These are phyloP conservation scores for Pseudogymnoascus sp. DNA, from an alignment of 2,329 filamentous ascomycete species.

Conservation along the genomic window DNA sequence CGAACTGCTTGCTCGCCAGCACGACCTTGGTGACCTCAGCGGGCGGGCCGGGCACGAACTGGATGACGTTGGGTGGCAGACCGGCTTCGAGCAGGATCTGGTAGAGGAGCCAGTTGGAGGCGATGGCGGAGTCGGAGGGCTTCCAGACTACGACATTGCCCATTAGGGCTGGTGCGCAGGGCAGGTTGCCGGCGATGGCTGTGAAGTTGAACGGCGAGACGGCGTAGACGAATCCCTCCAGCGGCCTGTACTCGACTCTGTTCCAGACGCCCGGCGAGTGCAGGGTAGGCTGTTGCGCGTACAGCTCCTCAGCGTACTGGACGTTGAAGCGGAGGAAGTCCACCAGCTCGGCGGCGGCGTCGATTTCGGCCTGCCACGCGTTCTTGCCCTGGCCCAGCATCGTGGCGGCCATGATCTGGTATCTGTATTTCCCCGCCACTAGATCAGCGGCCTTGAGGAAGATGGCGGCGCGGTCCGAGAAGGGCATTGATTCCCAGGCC, in stretches of 20 bases:
- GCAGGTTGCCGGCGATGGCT: conserved; percentile 82
- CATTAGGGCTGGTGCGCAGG: conserved; percentile 74
- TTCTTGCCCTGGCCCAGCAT: conserved; percentile 98
- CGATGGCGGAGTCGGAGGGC: conserved; percentile 80
- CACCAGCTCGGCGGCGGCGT: conserved; percentile 81
- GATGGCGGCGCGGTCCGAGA: conserved; percentile 82
- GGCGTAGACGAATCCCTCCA: conserved; percentile 94
- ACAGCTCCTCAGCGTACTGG: conserved; percentile 85
- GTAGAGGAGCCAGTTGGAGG: conserved; percentile 87
- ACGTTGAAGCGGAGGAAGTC: conserved; percentile 96
- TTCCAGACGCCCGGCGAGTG: conserved; percentile 85
- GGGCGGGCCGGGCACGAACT: conserved; percentile 86
- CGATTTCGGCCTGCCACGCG: conserved; percentile 98
- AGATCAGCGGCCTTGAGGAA: conserved; percentile 96
- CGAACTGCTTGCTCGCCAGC: conserved; percentile 70
- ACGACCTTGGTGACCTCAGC: conserved; percentile 73
- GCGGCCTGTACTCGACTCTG: conserved; percentile 76
- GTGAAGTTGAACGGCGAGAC: conserved; percentile 97
- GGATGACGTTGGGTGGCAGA: conserved; percentile 80
- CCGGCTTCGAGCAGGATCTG: conserved; percentile 87
- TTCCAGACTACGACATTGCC: conserved; percentile 97
- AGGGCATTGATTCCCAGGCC: conserved; percentile 78
- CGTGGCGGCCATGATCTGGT: conserved; percentile 91
- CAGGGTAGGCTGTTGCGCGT: conserved; percentile 77
- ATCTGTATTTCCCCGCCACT: conserved; percentile 85